Conservation (phyloP, 352 stramenopile genomes). For the Pythium insidiosum region DNA sequence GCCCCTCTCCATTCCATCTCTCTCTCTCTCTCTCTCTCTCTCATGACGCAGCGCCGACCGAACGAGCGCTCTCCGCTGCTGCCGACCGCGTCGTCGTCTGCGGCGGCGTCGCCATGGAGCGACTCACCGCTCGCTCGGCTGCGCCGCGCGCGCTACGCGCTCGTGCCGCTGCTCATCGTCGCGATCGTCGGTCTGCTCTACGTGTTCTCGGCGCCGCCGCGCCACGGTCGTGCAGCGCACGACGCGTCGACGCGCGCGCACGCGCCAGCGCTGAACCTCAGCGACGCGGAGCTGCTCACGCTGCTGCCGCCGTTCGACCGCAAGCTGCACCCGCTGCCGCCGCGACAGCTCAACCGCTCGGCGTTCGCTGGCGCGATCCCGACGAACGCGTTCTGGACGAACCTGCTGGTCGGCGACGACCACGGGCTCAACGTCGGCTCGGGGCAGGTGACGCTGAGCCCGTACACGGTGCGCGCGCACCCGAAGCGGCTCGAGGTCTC, state of each 20-base stretch:
- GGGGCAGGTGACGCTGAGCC: constrained; percentile 70
- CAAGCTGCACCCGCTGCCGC: constrained; percentile 46
- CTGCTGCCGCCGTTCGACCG: constrained; percentile 48
- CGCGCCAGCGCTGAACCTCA: constrained; percentile 5
- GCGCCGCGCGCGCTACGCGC: constrained; percentile 41
- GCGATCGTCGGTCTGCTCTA: constrained; percentile 39
- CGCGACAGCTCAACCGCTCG: constrained; percentile 40
- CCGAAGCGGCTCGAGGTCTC: constrained; percentile 68
- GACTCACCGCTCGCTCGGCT: constrained; percentile 15
- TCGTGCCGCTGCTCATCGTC: constrained; percentile 42
- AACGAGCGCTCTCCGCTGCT: constrained; percentile 57
- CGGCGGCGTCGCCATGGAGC: constrained; percentile 4
- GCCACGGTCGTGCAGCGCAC: constrained; percentile 3
- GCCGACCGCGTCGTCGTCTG: constrained; percentile 2
- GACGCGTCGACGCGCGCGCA: constrained; percentile 8
- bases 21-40: too few relatives aligned
- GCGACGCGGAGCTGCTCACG: constrained; percentile 37
- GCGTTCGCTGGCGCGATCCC: constrained; percentile 46
- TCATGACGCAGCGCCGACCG: too few relatives aligned
- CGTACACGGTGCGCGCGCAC: constrained; percentile 72
- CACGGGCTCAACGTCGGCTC: constrained; percentile 66
- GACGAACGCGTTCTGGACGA: constrained; percentile 89
- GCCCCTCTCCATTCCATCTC: too few relatives aligned
- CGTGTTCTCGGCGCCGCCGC: constrained; percentile 13
- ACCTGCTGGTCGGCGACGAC: constrained; percentile 69